Conservation (phyloP, 1,139 yeast species). For the Kodamaea alishanica region DNA sequence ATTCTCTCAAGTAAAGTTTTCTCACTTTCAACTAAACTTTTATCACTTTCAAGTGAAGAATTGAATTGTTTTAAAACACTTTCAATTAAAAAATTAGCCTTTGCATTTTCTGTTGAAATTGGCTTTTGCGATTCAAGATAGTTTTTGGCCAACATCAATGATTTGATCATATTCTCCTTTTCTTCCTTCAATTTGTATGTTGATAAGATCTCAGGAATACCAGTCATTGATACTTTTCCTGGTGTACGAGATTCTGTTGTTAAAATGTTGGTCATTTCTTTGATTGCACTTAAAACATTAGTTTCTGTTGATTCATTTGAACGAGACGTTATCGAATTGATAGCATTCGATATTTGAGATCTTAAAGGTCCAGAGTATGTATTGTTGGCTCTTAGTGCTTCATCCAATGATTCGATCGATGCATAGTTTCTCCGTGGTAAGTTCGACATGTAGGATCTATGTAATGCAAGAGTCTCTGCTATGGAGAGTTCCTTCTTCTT, state of each 20-base stretch:
- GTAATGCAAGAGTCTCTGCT: constrained; percentile 62
- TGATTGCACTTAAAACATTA: constrained; percentile 35
- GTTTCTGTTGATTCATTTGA: constrained; percentile 21
- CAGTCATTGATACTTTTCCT: constrained; percentile 13
- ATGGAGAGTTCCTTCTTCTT: constrained; percentile 45
- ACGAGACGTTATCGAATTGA: constrained; percentile 14
- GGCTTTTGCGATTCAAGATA: constrained; percentile 22
- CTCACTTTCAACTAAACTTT: too few species aligned
- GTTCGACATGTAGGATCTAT: constrained; percentile 39
- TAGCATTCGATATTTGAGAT: constrained; percentile 32
- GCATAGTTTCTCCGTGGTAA: constrained; percentile 29
- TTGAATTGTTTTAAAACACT: constrained; percentile 24
- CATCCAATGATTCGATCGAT: constrained; percentile 24
- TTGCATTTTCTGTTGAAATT: constrained; percentile 12
- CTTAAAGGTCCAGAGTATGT: constrained; percentile 15
- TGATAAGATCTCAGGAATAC: constrained; percentile 21
- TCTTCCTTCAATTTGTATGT: constrained; percentile 26
- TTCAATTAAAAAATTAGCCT: constrained; percentile 25
- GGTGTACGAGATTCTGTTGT: constrained; percentile 20
- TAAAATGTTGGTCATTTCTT: constrained; percentile 43
- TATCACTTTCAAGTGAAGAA: constrained; percentile 5
- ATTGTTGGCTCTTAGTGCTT: constrained; percentile 20
- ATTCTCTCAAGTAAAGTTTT: background rate
- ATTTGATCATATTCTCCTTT: constrained; percentile 28
- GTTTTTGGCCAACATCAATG: constrained; percentile 38